phyloP scores from a whole-genome alignment of 768 basidiomycete species.

The Pulveroboletus sp. region DNA sequence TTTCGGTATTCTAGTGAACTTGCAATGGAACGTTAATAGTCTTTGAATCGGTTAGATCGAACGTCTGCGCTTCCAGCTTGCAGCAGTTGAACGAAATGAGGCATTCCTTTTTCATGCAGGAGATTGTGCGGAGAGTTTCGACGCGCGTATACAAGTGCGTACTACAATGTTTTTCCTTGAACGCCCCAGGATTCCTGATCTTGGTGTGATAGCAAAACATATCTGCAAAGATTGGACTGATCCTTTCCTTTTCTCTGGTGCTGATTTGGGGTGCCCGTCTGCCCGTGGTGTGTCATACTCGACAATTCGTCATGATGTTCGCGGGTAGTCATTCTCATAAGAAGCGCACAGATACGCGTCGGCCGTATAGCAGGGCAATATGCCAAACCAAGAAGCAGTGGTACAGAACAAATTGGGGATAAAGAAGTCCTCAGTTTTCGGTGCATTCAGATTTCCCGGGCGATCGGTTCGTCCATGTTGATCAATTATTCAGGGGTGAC shows the following conservation, averaged over 20 bases:
- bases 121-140: conserved; percentile 95
- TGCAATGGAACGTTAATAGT: conserved; percentile 27
- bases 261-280: conserved; percentile 90
- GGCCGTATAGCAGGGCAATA: conserved; percentile 96
- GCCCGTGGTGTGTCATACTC: conserved; percentile 65
- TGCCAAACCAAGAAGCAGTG: conserved; percentile 87
- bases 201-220: conserved; percentile 66
- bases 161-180: conserved; percentile 5
- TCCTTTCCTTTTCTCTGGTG: conserved; percentile 92
- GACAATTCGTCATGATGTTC: neutral
- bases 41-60: conserved; percentile 52
- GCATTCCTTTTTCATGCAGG: conserved; percentile 96
- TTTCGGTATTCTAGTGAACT: neutral
- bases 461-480: neutral
- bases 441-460: conserved; percentile 36
- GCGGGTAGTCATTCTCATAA: conserved; percentile 4
- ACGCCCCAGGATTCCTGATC: conserved; percentile 4
- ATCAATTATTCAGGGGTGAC: conserved; percentile 63
- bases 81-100: conserved; percentile 76
- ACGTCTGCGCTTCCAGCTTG: conserved; percentile 73
- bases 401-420: conserved; percentile 72
- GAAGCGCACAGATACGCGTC: conserved; percentile 55
- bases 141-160: conserved; percentile 80
- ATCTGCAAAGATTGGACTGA: conserved; percentile 81
- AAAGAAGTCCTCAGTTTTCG: conserved; percentile 82